These are phyloP conservation scores for Pluteus cervinus DNA, from an alignment of 768 basidiomycete genomes.

Conservation along the genomic window DNA sequence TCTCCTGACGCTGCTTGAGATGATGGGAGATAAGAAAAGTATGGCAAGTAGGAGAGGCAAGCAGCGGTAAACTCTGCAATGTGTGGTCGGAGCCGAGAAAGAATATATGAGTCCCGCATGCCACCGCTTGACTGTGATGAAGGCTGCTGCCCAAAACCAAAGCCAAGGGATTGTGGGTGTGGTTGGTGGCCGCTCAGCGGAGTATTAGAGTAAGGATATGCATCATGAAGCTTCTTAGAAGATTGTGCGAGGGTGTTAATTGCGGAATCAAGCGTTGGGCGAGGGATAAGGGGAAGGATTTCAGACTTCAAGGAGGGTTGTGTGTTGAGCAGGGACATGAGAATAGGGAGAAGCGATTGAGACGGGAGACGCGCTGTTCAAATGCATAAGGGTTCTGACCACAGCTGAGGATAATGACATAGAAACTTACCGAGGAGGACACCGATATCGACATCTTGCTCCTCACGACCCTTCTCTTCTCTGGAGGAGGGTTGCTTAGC, in stretches of 20 bases:
- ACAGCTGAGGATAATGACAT: slow-evolving; percentile 5
- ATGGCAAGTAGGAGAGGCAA: slow-evolving; percentile 77
- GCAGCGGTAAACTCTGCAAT: slow-evolving; percentile 73
- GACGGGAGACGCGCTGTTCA: slow-evolving; percentile 70
- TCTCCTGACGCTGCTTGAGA: slow-evolving; percentile 16
- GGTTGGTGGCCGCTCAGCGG: slow-evolving; percentile 11
- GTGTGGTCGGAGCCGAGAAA: slow-evolving; percentile 68
- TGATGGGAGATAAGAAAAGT: slow-evolving; percentile 61
- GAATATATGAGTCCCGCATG: slow-evolving; percentile 80
- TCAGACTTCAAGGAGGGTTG: slow-evolving; percentile 69
- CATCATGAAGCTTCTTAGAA: slow-evolving; percentile 70
- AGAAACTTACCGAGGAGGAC: slow-evolving; percentile 63
- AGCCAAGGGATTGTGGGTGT: slow-evolving; percentile 13
- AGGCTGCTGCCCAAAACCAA: slow-evolving; percentile 20
- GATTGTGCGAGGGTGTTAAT: slow-evolving; percentile 61
- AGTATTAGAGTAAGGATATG: slow-evolving; percentile 73
- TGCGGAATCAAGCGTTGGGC: slow-evolving; percentile 76
- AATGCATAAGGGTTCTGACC: slow-evolving; percentile 11
- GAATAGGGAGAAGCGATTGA: slow-evolving; percentile 67
- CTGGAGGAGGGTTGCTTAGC: slow-evolving; percentile 38
- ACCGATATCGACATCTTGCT: slow-evolving; percentile 72
- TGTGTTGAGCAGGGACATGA: slow-evolving; percentile 58
- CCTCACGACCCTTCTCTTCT: slow-evolving; percentile 42
- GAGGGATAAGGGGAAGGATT: slow-evolving; percentile 73
- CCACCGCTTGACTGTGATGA: slow-evolving; percentile 32